Conservation (phyloP, 768 basidiomycete genomes). For the Suillus discolor region DNA sequence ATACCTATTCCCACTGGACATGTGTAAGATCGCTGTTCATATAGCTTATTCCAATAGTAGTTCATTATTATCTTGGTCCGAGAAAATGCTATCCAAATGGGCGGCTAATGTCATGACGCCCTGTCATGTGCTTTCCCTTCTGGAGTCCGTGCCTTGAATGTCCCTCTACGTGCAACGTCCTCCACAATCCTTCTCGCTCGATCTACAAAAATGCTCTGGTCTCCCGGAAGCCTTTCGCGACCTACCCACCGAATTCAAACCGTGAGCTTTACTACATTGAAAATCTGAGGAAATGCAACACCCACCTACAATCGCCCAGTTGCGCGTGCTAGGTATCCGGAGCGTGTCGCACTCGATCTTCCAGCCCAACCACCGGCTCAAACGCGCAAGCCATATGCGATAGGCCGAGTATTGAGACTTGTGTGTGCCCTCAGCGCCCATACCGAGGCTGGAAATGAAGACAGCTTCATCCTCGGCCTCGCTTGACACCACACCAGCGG, state of each 20-base stretch:
- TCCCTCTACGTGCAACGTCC: conserved; percentile 58
- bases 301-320: conserved; percentile 90
- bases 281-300: conserved; percentile 10
- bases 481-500: conserved; percentile 20
- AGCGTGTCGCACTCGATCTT: conserved; percentile 82
- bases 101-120: conserved; percentile 28
- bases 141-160: conserved; percentile 72
- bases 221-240: conserved; percentile 27
- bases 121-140: conserved; percentile 61
- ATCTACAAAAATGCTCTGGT: conserved; percentile 16
- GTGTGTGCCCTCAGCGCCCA: conserved; percentile 63
- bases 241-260: conserved; percentile 17
- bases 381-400: conserved; percentile 80
- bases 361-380: conserved; percentile 82
- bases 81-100: not conserved
- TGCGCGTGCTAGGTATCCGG: conserved; percentile 90
- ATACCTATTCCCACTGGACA: not conserved
- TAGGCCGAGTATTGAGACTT: conserved; percentile 80
- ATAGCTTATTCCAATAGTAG: not conserved
- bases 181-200: conserved; percentile 58
- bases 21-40: not conserved
- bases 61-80: not conserved
- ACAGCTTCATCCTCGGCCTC: conserved; percentile 30
- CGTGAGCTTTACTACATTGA: not conserved
- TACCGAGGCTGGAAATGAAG: conserved; percentile 49